These are phyloP conservation scores for Jaltomata sinuosa DNA, from an alignment of 257 asterid genomes.

Conservation along the genomic window DNA sequence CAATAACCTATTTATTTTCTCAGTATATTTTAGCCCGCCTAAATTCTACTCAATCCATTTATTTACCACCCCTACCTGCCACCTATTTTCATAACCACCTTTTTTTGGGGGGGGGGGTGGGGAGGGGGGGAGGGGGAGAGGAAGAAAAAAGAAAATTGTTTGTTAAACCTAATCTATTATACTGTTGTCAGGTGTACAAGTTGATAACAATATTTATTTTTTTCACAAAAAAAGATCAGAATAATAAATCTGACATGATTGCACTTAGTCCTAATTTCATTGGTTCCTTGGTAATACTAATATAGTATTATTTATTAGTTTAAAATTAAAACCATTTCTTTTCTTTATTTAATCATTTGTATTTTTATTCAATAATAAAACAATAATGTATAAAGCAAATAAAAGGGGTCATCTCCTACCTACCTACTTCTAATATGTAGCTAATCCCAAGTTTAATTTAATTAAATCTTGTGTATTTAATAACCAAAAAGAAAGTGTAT, in stretches of 20 bases:
- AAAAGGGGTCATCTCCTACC: slow-evolving; percentile 8
- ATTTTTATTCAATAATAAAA: neutral
- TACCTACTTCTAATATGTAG: slow-evolving; percentile 4
- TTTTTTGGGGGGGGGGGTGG: too few relatives aligned
- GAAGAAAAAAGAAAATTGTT: too few relatives aligned
- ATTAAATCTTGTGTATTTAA: neutral
- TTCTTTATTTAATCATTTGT: neutral
- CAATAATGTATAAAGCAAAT: neutral
- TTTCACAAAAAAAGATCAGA: neutral
- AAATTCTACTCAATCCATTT: too few relatives aligned
- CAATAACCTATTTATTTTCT: too few relatives aligned
- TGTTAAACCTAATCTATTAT: neutral
- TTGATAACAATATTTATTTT: neutral
- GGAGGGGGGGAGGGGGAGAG: too few relatives aligned
- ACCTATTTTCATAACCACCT: neutral
- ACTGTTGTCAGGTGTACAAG: neutral
- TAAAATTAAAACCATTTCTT: neutral
- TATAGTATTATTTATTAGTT: neutral
- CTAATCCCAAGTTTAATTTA: neutral
- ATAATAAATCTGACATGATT: slow-evolving; percentile 22
- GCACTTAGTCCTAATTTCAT: slow-evolving; percentile 32
- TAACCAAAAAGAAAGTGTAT: neutral
- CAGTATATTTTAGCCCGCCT: too few relatives aligned
- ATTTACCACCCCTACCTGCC: too few relatives aligned
- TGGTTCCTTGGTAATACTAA: slow-evolving; percentile 17